These are phyloP conservation scores for Saccharomycopsis oosterbeekiorum DNA, from an alignment of 805 yeast species.

Conservation along the genomic window DNA sequence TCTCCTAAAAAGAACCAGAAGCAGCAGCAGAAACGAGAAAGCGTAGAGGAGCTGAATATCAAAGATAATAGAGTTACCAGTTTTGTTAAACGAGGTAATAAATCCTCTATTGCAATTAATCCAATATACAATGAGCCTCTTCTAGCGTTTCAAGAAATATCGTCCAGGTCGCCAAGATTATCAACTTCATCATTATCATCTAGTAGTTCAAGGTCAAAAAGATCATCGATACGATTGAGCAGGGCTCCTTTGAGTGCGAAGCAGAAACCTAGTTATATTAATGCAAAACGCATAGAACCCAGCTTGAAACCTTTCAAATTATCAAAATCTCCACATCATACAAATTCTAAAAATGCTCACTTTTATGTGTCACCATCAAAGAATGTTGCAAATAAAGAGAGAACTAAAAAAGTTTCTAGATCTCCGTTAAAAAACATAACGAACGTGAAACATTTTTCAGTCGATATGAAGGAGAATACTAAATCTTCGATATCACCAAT, in stretches of 20 bases:
- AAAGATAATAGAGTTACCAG: not conserved
- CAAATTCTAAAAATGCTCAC: not conserved
- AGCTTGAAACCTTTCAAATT: not conserved
- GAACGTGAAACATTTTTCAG: not conserved
- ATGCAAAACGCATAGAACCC: not conserved
- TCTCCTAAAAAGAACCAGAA: slow-evolving; percentile 13
- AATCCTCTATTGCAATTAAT: slow-evolving; percentile 14
- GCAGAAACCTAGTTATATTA: not conserved
- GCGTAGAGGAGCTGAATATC: not conserved
- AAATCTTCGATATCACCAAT: not conserved
- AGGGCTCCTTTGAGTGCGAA: not conserved
- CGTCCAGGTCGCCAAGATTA: not conserved
- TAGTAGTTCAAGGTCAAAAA: not conserved
- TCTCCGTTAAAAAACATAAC: not conserved
- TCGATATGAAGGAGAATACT: not conserved
- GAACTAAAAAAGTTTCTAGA: not conserved
- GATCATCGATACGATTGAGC: not conserved
- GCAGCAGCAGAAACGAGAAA: not conserved
- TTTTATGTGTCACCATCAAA: not conserved
- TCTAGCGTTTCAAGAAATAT: not conserved
- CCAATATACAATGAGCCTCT: slow-evolving; percentile 11
- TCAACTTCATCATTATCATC: not conserved
- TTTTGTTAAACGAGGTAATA: not conserved
- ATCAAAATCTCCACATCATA: not conserved
- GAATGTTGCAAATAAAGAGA: not conserved